A percentile compares a stretch with the other conserved stretches of the same genome.
phyloP scores from a whole-genome alignment of 1,284 basidiomycete species.

The Prillingera fragicola region DNA sequence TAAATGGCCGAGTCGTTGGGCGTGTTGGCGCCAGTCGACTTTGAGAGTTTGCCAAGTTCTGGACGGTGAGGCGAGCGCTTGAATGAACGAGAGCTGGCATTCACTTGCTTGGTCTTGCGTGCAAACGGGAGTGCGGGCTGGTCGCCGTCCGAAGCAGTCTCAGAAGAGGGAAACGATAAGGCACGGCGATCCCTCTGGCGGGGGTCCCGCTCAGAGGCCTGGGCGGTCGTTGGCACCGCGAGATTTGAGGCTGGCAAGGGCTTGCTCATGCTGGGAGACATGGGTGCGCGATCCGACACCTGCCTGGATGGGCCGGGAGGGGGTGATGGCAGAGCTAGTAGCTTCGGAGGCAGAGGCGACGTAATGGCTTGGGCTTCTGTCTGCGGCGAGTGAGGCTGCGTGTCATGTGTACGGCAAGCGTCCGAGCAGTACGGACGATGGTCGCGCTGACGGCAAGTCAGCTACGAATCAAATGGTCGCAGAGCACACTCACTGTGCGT shows the following conservation, averaged over 20 bases:
- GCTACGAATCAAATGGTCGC: background rate
- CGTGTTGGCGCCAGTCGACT: conserved; percentile 35
- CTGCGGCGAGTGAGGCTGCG: conserved; percentile 7
- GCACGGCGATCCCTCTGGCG: conserved; percentile 34
- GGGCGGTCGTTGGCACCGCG: conserved; percentile 1
- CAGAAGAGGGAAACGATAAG: conserved; percentile 39
- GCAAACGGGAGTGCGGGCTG: conserved; percentile 20
- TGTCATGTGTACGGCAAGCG: conserved; percentile 30
- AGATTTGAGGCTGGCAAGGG: background rate
- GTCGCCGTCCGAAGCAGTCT: conserved; percentile 9
- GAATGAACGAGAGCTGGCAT: conserved; percentile 8
- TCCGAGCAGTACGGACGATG: conserved; percentile 40
- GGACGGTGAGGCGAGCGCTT: conserved; percentile 3
- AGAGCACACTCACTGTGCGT: conserved; percentile 29
- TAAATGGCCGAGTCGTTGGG: conserved; percentile 39
- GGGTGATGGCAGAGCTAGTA: conserved; percentile 6
- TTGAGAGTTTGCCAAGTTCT: conserved; percentile 17
- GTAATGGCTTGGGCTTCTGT: conserved; percentile 19
- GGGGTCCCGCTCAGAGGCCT: conserved; percentile 2
- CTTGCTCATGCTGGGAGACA: background rate
- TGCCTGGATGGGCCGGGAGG: background rate
- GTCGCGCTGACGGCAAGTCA: conserved; percentile 28
- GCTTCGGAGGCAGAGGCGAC: conserved; percentile 23
- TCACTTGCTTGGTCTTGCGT: conserved; percentile 26
- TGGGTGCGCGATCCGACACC: background rate